Conservation (phyloP, 2,329 filamentous ascomycete genomes). For the Dissoconium aciculare region DNA sequence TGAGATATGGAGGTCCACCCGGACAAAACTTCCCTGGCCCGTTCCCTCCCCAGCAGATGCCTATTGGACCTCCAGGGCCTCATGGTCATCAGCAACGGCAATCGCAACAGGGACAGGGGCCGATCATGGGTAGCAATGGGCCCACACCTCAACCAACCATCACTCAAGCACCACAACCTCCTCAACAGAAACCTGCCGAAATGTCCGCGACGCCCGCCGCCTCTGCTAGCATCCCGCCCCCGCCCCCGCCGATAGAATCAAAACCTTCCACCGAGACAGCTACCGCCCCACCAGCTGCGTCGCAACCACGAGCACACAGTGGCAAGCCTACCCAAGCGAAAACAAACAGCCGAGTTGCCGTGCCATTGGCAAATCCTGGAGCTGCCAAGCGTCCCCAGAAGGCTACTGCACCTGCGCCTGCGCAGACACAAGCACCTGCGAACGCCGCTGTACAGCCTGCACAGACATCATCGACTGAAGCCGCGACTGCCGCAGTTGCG, state of each 20-base stretch:
- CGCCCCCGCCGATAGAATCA: conserved; percentile 51
- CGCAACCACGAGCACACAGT: conserved; percentile 21
- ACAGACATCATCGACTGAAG: conserved; percentile 47
- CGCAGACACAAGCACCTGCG: conserved; percentile 1
- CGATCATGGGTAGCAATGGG: conserved; percentile 26
- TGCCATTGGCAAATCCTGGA: conserved; percentile 41
- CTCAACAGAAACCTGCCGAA: conserved; percentile 19
- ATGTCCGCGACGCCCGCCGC: conserved; percentile 29
- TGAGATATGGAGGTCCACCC: conserved; percentile 21
- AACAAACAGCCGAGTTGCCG: conserved; percentile 38
- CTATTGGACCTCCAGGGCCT: conserved; percentile 40
- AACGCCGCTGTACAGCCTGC: conserved; percentile 7
- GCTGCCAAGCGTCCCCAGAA: conserved; percentile 14
- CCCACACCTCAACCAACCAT: conserved; percentile 21
- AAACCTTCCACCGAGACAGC: conserved; percentile 49
- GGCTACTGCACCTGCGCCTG: conserved; percentile 7
- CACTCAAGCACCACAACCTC: conserved; percentile 14
- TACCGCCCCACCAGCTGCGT: conserved; percentile 35
- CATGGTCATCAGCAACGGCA: conserved; percentile 21
- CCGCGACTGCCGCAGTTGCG: conserved; percentile 63
- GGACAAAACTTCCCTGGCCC: conserved; percentile 32
- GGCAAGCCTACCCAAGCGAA: conserved; percentile 24
- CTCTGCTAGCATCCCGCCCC: conserved; percentile 29
- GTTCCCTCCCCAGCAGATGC: conserved; percentile 28
- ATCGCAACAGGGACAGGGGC: conserved; percentile 33